Base-by-base conservation (phyloP, 1,284 basidiomycete genomes). In the Ceratobasidium sp. region DNA sequence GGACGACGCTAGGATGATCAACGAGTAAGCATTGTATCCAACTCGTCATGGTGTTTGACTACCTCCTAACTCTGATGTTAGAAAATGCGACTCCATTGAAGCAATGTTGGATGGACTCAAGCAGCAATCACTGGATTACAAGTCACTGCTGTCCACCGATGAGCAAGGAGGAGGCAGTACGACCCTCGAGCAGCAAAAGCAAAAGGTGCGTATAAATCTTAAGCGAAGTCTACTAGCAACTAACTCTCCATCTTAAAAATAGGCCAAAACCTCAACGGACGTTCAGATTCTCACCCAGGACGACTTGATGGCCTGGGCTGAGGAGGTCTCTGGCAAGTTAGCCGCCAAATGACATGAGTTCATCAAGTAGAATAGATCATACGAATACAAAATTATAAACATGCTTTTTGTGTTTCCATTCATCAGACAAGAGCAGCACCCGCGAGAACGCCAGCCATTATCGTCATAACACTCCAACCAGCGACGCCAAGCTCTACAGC, bases 71-170 rank as follows among this genome's bases (percentile, higher is more conserved):
- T 46, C 44, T 28, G 61, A 39, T 56, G n/a, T 1, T n/a, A 81
- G 80, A 56, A 78, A 77, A 69, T 81, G 80, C 40, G 80, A 81
- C 64, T 70, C 69, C n/a, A 79, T 81, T 39, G 78, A 76, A 44
- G 77, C 51, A 2, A 68, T 60, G 42, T 67, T 81, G 10, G 80
- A 64, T 7, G 46, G 61, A 42, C 72, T 75, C 26, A 75, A 75
- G 46, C 33, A 64, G 15, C 72, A 75, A 33, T 75, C 72, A 18
- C 26, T 75, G 26, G 42, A 75, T 40, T 75, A 15, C 49, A 75
- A 75, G 33, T 18, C 72, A n/a, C 44, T 75, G 13, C 46, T 53
- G n/a, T 13, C 51, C 13, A 58, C 26, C 10, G 72, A 40, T 10
- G 61, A 64, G n/a, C 39, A 75, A 49, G 20, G 46, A 2, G 7